These are phyloP conservation scores for Leishmania gerbilli DNA, from an alignment of 208 protist genomes.

Conservation along the genomic window DNA sequence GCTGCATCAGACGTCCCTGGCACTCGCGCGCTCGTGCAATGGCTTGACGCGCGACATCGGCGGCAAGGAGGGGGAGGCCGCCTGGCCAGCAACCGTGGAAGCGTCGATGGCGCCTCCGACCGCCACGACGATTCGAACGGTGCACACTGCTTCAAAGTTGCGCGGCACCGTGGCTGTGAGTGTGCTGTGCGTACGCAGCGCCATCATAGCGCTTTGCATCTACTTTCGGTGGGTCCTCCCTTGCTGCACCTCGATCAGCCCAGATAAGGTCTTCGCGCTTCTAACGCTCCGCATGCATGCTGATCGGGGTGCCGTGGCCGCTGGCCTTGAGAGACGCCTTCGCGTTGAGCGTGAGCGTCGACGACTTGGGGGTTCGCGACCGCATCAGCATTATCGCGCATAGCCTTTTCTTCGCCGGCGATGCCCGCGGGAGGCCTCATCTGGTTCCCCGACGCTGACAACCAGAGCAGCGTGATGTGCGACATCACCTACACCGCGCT, in stretches of 20 bases:
- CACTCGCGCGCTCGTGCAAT: too few relatives aligned
- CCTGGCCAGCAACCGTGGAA: constrained; percentile 29
- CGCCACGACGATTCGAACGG: constrained; percentile 38
- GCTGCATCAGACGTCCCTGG: constrained; percentile 7
- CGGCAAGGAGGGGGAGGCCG: constrained; percentile 31
- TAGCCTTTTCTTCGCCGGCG: constrained; percentile 28
- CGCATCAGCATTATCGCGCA: constrained; percentile 55
- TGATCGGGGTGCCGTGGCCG: constrained; percentile 52
- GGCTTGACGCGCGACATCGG: constrained; percentile 24
- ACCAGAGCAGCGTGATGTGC: constrained; percentile 35
- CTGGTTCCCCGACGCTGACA: constrained; percentile 23
- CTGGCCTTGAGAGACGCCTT: constrained; percentile 60
- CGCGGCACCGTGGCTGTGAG: constrained; percentile 38
- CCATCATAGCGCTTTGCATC: constrained; percentile 62
- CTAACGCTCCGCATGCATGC: constrained; percentile 53
- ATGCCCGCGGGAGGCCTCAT: constrained; percentile 23
- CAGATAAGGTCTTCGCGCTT: constrained; percentile 55
- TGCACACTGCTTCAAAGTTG: constrained; percentile 59
- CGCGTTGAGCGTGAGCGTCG: constrained; percentile 51
- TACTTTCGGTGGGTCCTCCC: constrained; percentile 61
- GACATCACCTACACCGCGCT: constrained; percentile 56
- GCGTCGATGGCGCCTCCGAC: constrained; percentile 46
- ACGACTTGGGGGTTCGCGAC: constrained; percentile 48
- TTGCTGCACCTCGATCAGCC: constrained; percentile 35
- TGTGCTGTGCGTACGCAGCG: constrained; percentile 40